Conservation (phyloP, 1,284 basidiomycete genomes). For the Trichosporon ovoides region DNA sequence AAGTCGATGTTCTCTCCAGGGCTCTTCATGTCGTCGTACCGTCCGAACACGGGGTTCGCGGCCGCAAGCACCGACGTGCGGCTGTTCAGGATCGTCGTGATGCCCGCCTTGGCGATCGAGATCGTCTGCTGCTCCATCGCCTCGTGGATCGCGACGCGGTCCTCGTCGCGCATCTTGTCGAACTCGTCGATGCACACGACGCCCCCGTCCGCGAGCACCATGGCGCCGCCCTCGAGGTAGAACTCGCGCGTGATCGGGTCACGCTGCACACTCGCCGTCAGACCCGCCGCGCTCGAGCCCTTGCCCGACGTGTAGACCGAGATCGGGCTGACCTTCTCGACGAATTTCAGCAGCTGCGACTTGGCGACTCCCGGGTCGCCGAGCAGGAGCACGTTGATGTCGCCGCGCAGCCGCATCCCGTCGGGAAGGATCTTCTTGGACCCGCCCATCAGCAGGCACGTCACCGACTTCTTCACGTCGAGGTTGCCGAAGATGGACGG, state of each 20-base stretch:
- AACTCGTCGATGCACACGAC: constrained; percentile 99
- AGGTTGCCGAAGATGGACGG: constrained; percentile 94
- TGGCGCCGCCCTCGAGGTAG: constrained; percentile 97
- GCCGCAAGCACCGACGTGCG: constrained; percentile 94
- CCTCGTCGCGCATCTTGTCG: constrained; percentile 99
- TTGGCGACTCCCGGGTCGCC: constrained; percentile 99
- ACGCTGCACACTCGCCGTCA: constrained; percentile 95
- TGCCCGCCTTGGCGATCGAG: constrained; percentile 98
- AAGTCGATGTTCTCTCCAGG: constrained; percentile 64
- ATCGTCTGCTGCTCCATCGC: constrained; percentile 99
- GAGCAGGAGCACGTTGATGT: constrained; percentile 93
- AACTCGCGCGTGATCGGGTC: constrained; percentile 95
- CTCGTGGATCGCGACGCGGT: constrained; percentile 97
- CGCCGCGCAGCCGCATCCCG: constrained; percentile 93
- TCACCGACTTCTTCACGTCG: constrained; percentile 98
- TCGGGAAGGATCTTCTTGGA: constrained; percentile 98
- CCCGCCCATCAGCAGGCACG: constrained; percentile 91
- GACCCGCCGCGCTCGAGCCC: constrained; percentile 93
- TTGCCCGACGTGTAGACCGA: constrained; percentile 98
- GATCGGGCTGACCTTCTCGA: constrained; percentile 96
- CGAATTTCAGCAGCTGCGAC: constrained; percentile 94
- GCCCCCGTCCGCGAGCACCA: constrained; percentile 98
- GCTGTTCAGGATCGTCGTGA: constrained; percentile 96
- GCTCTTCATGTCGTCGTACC: constrained; percentile 95
- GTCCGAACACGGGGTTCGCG: constrained; percentile 96